Conservation (phyloP, 495 filamentous ascomycete genomes). For the Lichina pygmaea region DNA sequence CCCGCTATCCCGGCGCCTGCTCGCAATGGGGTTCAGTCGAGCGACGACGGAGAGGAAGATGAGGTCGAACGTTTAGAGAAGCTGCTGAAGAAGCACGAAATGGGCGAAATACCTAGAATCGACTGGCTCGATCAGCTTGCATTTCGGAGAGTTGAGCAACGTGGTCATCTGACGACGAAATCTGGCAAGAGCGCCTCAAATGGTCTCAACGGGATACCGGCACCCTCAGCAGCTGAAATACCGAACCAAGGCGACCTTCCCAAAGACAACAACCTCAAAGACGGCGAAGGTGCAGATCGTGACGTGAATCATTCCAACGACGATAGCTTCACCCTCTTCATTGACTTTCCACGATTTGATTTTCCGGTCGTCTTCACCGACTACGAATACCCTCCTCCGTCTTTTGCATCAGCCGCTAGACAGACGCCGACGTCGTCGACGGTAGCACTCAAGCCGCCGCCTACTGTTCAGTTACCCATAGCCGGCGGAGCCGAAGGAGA, state of each 20-base stretch:
- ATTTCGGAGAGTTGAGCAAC: slow-evolving; percentile 62
- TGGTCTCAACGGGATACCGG: too few relatives aligned
- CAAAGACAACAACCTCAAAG: neutral
- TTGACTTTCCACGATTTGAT: slow-evolving; percentile 87
- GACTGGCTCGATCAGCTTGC: slow-evolving; percentile 91
- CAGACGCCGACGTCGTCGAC: slow-evolving; percentile 34
- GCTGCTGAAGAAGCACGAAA: slow-evolving; percentile 91
- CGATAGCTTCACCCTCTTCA: slow-evolving; percentile 44
- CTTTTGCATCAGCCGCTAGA: slow-evolving; percentile 41
- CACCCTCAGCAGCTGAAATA: too few relatives aligned
- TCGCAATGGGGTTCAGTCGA: slow-evolving; percentile 18
- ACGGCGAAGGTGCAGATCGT: slow-evolving; percentile 7
- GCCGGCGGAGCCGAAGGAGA: slow-evolving; percentile 56
- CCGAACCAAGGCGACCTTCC: slow-evolving; percentile 2
- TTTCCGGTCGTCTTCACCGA: slow-evolving; percentile 91
- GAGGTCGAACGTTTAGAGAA: slow-evolving; percentile 66
- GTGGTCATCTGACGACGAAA: slow-evolving; percentile 20
- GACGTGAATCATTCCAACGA: slow-evolving; percentile 9
- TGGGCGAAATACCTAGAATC: slow-evolving; percentile 75
- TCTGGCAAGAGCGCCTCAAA: neutral
- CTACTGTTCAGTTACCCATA: slow-evolving; percentile 56
- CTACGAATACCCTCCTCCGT: slow-evolving; percentile 67
- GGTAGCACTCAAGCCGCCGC: slow-evolving; percentile 44
- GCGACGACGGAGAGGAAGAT: slow-evolving; percentile 29
- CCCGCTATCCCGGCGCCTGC: slow-evolving; percentile 28